Conservation (phyloP, 352 stramenopile genomes). For the Pythium pyrilobum region DNA sequence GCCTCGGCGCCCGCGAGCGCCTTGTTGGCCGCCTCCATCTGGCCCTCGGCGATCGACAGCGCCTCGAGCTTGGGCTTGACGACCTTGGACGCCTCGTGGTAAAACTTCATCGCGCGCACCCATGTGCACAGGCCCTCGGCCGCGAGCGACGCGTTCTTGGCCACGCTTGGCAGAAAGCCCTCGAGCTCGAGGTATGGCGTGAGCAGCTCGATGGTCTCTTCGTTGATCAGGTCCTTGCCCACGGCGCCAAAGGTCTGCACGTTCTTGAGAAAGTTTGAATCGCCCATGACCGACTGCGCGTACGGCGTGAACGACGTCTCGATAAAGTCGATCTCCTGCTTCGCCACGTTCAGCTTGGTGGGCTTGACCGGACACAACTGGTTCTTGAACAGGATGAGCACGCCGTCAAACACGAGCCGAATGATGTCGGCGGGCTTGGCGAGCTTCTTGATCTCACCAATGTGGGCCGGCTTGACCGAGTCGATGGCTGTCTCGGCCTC, state of each 20-base stretch:
- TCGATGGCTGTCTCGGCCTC: constrained; percentile 97
- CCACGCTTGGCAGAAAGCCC: constrained; percentile 92
- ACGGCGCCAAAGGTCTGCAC: constrained; percentile 94
- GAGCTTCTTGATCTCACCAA: constrained; percentile 98
- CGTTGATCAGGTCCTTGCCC: constrained; percentile 98
- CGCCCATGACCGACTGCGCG: constrained; percentile 94
- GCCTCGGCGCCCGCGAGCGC: constrained; percentile 90
- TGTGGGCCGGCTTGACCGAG: constrained; percentile 97
- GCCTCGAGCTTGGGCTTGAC: constrained; percentile 98
- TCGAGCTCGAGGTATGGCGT: constrained; percentile 96
- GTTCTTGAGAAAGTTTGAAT: constrained; percentile 96
- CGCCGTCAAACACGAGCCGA: constrained; percentile 97
- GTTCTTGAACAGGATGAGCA: constrained; percentile 96
- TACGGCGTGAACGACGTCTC: constrained; percentile 96
- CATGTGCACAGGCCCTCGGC: constrained; percentile 97
- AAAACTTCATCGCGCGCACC: constrained; percentile 98
- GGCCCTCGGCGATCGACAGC: constrained; percentile 92
- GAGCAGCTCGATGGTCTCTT: constrained; percentile 98
- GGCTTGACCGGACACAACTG: constrained; percentile 89
- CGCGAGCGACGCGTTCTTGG: constrained; percentile 95
- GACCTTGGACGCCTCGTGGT: constrained; percentile 98
- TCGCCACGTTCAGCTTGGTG: constrained; percentile 94
- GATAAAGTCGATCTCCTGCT: constrained; percentile 97
- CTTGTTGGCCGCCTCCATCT: constrained; percentile 98
- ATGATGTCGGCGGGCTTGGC: constrained; percentile 98